Base-by-base conservation (phyloP, 352 stramenopile genomes). In the Peronospora destructor region DNA sequence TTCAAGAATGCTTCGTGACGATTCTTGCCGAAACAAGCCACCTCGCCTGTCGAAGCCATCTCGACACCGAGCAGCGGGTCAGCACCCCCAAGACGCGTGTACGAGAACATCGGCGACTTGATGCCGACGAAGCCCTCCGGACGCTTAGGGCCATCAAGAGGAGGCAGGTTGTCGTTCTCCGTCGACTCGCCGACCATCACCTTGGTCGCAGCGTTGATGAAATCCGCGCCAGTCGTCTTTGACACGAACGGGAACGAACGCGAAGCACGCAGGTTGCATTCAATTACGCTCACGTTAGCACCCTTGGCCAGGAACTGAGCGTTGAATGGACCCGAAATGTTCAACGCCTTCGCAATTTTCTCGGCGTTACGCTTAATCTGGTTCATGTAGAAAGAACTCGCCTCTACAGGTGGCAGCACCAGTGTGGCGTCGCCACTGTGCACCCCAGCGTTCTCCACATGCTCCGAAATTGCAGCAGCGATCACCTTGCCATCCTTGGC, bases 381-480 rank as follows among this genome's bases (percentile, higher is more conserved):
- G 52, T 96, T 92, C 67, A 98, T 98, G 36, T 95, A 98, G 54
- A 93, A 87, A 29, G 97, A 94, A 66, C 96, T 98, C 37, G 99
- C 76, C 62, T 98, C 97, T 64, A 99, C 95, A 13, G 96, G 87
- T 14, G 97, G 97, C 17, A 99, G 76, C 49, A 99, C 83, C 17
- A 99, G 73, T 19, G 97, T 99, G 14, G 96, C 96, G 65, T 99
- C 97, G 60, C 97, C 97, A 71, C 88, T 98, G 77, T 99, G 97
- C 16, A 99, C 96, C 73, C 96, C 96, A 30, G 97, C 97, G 78
- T 99, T 99, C 66, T 99, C 97, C 9, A 99, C 87, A 81, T 99
- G 97, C 74, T 99, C 96, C 49, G 91, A 97, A 61, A 99, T 99
- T 38, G 96, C 97, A 72, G 98, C 98, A 70, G 97, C 97, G 32